Evolutionary conservation across 2,329 filamentous ascomycete species (phyloP), one percentile per base, ranked within the genome.

Genomic region (Sclerotinia subarctica): DNA sequence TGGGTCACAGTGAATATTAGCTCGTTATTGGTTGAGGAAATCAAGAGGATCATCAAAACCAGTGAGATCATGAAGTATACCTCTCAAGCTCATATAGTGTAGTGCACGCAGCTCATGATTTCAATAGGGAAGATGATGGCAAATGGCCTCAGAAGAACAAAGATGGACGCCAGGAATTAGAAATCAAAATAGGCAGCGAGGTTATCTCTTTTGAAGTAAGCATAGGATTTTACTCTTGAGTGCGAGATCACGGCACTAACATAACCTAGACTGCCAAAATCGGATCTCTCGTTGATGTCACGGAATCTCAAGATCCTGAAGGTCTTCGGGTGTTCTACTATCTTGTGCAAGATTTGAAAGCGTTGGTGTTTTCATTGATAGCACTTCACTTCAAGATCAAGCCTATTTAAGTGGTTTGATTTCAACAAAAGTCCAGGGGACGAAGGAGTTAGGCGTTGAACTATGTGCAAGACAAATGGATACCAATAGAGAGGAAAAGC

Each of bases 61-160:
- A 97, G 93, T 81, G 95, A 99, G 79, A 97, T 99, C 76, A 89
- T 96, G 83, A 98, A 98, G 93, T 96, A 86, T 66, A 83, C 73
- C n/a, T 38, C 52, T 62, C 47, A 19, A 49, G 51, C 17, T 24
- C 29, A 29, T 42, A 13, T 13, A 51, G 15, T 52, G 62, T 52
- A 46, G 54, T n/a, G 8, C 49, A 5, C 53, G 6, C 63, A 53
- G 67, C 77, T 80, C 68, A 80, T 69, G 54, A 42, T 7, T 24
- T 4, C 24, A 49, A 70, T 73, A 96, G 93, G 83, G 95, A 99
- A 88, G 95, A 99, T 78, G 95, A 99, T 79, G 91, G 89, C 35
- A 97, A 97, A 79, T 99, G 95, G 95, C 95, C 95, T 0, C 93
- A 96, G 80, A 99, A 98, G 86, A 99, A 99, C 82, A 98, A 98